phyloP scores from a whole-genome alignment of 805 yeast genomes.

The Candida montana region DNA sequence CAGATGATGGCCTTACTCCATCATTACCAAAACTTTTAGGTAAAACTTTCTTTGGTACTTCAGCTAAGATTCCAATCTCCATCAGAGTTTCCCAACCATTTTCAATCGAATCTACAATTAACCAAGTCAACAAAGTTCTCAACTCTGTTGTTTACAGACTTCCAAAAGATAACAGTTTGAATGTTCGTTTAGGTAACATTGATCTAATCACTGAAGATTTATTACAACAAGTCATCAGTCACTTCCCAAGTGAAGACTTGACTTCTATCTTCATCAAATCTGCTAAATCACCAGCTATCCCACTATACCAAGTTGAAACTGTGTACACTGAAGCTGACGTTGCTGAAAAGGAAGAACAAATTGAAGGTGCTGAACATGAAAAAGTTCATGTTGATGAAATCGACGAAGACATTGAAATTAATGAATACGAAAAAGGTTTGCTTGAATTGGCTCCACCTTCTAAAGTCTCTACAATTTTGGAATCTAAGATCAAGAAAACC shows the following conservation, averaged over 20 bases:
- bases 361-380: background rate
- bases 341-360: slow-evolving; percentile 9
- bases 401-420: slow-evolving; percentile 38
- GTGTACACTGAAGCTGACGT: slow-evolving; percentile 32
- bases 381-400: slow-evolving; percentile 29
- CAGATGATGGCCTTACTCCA: slow-evolving; percentile 78
- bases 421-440: slow-evolving; percentile 69
- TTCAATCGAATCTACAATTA: slow-evolving; percentile 45
- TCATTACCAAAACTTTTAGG: slow-evolving; percentile 82
- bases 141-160: slow-evolving; percentile 55
- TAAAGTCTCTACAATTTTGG: slow-evolving; percentile 56
- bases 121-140: slow-evolving; percentile 55
- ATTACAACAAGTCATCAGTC: slow-evolving; percentile 46
- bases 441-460: slow-evolving; percentile 79
- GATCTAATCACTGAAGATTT: slow-evolving; percentile 39
- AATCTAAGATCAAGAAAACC: slow-evolving; percentile 41
- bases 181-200: slow-evolving; percentile 60
- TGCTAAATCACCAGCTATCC: slow-evolving; percentile 72
- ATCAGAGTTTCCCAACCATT: slow-evolving; percentile 41
- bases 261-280: slow-evolving; percentile 65
- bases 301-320: slow-evolving; percentile 65
- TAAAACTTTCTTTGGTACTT: slow-evolving; percentile 57
- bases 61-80: slow-evolving; percentile 64
- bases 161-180: slow-evolving; percentile 68
- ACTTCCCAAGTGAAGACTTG: slow-evolving; percentile 40